A percentile compares a stretch with the other conserved stretches of the same genome.
phyloP scores from a whole-genome alignment of 2,329 filamentous ascomycete genomes.

The Colletotrichum nymphaeae region DNA sequence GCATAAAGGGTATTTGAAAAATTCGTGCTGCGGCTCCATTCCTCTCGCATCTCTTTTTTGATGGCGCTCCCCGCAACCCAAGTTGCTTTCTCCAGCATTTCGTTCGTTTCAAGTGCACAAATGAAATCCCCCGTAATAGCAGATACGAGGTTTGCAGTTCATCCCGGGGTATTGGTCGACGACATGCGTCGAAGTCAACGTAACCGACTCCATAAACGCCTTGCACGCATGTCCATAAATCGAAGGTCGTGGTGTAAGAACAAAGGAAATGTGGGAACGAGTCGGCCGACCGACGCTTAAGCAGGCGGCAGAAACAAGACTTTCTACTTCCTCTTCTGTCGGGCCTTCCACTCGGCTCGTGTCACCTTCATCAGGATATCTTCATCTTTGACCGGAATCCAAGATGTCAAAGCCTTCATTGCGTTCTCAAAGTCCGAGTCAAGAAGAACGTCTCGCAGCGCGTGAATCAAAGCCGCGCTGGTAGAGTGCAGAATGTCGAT shows the following conservation, averaged over 20 bases:
- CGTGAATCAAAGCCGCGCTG: slow-evolving; percentile 89
- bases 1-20: slow-evolving; percentile 24
- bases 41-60: not conserved
- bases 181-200: slow-evolving; percentile 15
- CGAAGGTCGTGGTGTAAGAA: not conserved
- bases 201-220: slow-evolving; percentile 25
- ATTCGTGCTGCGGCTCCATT: slow-evolving; percentile 4
- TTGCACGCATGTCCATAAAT: slow-evolving; percentile 22
- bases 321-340: slow-evolving; percentile 57
- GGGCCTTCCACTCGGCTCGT: slow-evolving; percentile 84
- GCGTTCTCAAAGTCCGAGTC: slow-evolving; percentile 97
- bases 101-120: not conserved
- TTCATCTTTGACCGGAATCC: slow-evolving; percentile 93
- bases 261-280: not conserved
- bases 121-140: slow-evolving; percentile 1
- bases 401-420: slow-evolving; percentile 96
- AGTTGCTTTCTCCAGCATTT: not conserved
- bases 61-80: not conserved
- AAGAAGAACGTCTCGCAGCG: slow-evolving; percentile 86
- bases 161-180: slow-evolving; percentile 25
- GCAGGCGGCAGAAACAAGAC: slow-evolving; percentile 27
- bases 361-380: slow-evolving; percentile 93
- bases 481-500: slow-evolving; percentile 92
- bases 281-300: not conserved
- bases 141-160: not conserved